phyloP scores from a whole-genome alignment of 2,329 filamentous ascomycete genomes.

The Grosmannia clavigera region DNA sequence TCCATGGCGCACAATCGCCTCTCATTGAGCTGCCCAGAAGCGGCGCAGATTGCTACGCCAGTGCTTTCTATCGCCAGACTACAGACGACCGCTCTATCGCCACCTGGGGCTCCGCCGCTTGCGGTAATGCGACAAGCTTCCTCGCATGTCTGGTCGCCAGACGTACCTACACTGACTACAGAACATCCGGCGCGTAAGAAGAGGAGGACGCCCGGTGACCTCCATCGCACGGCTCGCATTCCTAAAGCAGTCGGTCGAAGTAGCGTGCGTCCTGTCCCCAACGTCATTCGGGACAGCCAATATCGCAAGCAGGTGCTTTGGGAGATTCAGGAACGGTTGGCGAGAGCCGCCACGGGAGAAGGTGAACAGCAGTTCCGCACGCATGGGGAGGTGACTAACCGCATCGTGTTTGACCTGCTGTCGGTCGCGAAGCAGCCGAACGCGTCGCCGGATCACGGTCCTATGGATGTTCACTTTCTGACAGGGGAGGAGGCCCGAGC shows the following conservation, averaged over 20 bases:
- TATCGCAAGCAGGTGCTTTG: conserved; percentile 8
- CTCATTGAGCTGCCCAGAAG: not conserved
- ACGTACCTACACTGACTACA: not conserved
- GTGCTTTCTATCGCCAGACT: not conserved
- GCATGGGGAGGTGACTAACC: conserved; percentile 11
- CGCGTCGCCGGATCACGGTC: not conserved
- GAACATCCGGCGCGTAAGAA: not conserved
- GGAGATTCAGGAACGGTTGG: conserved; percentile 7
- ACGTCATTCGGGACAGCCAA: conserved; percentile 5
- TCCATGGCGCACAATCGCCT: not conserved
- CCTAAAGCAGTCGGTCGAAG: not conserved
- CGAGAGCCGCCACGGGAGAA: not conserved
- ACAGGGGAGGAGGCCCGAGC: conserved; percentile 10
- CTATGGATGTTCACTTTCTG: conserved; percentile 10
- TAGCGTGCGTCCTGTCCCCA: conserved; percentile 3
- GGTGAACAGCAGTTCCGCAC: conserved; percentile 1
- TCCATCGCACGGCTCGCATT: not conserved
- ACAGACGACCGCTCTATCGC: not conserved
- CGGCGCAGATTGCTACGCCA: not conserved
- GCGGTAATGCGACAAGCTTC: not conserved
- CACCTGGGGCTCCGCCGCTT: not conserved
- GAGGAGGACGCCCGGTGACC: not conserved
- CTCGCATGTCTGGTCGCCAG: not conserved
- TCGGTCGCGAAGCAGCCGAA: conserved; percentile 8
- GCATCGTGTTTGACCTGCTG: conserved; percentile 9